Evolutionary conservation across 1,284 basidiomycete genomes (phyloP).

Genomic region (Melanopsichium pennsylvanicum): DNA sequence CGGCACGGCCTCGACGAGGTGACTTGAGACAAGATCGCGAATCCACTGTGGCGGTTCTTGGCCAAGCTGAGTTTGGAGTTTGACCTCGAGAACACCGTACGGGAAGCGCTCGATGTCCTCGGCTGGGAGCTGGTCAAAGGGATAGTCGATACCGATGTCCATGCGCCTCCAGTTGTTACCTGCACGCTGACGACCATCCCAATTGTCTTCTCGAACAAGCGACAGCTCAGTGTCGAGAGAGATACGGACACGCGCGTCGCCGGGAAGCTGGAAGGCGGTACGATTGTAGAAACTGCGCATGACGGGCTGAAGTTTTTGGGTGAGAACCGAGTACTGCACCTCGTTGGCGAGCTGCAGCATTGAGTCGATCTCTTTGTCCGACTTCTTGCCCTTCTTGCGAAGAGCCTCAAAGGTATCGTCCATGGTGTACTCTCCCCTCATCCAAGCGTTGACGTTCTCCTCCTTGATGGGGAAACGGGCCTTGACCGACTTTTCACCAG

Average conservation of each 20-base stretch:
- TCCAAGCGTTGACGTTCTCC: constrained; percentile 89
- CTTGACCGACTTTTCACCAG: constrained; percentile 98
- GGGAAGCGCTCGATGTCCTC: constrained; percentile 92
- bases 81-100: constrained; percentile 92
- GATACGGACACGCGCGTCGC: constrained; percentile 95
- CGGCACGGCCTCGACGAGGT: constrained; percentile 72
- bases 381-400: constrained; percentile 91
- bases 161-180: constrained; percentile 91
- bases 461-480: constrained; percentile 97
- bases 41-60: constrained; percentile 98
- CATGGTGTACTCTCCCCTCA: constrained; percentile 88
- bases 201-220: constrained; percentile 94
- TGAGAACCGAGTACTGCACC: constrained; percentile 89
- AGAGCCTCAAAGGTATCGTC: constrained; percentile 91
- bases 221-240: constrained; percentile 96
- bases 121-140: constrained; percentile 79
- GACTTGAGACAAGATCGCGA: constrained; percentile 88
- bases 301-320: constrained; percentile 80
- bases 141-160: constrained; percentile 90
- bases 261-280: constrained; percentile 97
- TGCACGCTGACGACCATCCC: constrained; percentile 82
- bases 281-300: constrained; percentile 99
- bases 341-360: constrained; percentile 97
- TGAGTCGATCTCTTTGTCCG: constrained; percentile 86
- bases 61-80: constrained; percentile 93